These are phyloP conservation scores for Beauveria bassiana DNA, from an alignment of 2,329 filamentous ascomycete species.

Conservation along the genomic window DNA sequence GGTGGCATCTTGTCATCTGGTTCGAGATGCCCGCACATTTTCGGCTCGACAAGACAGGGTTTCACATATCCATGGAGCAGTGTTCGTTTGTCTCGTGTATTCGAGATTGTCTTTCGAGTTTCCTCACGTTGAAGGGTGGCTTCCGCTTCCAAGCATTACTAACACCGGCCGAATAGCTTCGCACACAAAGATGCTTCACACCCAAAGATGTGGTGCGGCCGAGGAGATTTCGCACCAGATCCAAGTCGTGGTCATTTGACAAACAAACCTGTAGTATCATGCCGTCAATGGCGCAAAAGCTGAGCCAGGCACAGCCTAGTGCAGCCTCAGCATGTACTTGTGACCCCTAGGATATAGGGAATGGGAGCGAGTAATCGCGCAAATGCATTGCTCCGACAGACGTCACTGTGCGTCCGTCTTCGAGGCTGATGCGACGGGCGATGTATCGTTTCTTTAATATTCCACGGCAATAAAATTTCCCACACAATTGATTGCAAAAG, in stretches of 20 bases:
- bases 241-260: not conserved
- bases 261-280: not conserved
- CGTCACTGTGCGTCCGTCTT: not conserved
- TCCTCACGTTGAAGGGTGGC: not conserved
- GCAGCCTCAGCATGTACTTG: not conserved
- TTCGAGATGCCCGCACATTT: not conserved
- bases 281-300: constrained; percentile 3
- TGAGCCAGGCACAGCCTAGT: not conserved
- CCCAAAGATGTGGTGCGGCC: constrained; percentile 3
- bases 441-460: not conserved
- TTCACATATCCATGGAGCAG: not conserved
- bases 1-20: not conserved
- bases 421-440: not conserved
- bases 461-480: not conserved
- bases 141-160: not conserved
- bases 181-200: not conserved
- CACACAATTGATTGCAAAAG: not conserved
- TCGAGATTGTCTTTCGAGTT: not conserved
- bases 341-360: not conserved
- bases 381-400: not conserved
- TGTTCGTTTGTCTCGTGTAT: not conserved
- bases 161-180: constrained; percentile 3
- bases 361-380: not conserved
- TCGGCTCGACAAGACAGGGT: not conserved
- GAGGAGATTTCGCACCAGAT: not conserved